A percentile compares a stretch with the other conserved stretches of the same genome.
Evolutionary conservation across 352 stramenopile species (phyloP).

Genomic region (Phytophthora litchii): DNA sequence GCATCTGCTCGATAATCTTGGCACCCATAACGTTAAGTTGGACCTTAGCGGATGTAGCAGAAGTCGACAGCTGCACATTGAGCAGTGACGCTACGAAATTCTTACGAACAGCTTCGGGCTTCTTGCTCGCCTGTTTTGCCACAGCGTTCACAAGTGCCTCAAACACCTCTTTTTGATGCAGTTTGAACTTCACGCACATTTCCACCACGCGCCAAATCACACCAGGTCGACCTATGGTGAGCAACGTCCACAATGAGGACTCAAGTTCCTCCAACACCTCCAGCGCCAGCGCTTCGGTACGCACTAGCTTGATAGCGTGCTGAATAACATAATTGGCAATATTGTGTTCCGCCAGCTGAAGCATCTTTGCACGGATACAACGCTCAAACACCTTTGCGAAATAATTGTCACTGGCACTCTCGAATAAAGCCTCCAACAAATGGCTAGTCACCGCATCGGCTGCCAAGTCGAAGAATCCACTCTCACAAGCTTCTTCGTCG

Average conservation of each 20-base stretch:
- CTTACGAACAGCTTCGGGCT: constrained; percentile 69
- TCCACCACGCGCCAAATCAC: constrained; percentile 83
- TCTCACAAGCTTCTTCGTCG: constrained; percentile 52
- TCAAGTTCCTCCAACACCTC: constrained; percentile 68
- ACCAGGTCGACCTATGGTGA: constrained; percentile 70
- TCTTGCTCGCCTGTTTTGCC: constrained; percentile 81
- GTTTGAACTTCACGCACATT: constrained; percentile 68
- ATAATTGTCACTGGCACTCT: constrained; percentile 63
- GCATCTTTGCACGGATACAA: constrained; percentile 62
- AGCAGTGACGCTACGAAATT: constrained; percentile 72
- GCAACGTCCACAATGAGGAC: constrained; percentile 65
- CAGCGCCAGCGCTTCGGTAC: constrained; percentile 43
- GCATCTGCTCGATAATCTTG: constrained; percentile 73
- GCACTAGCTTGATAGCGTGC: constrained; percentile 64
- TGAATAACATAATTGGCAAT: constrained; percentile 89
- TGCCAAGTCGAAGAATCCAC: constrained; percentile 72
- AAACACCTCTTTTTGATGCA: constrained; percentile 62
- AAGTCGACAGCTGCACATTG: constrained; percentile 67
- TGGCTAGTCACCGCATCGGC: constrained; percentile 80
- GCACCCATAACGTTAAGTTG: constrained; percentile 82
- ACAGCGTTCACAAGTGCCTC: constrained; percentile 60
- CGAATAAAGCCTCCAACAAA: constrained; percentile 72
- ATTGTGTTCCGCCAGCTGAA: constrained; percentile 73
- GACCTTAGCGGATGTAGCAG: constrained; percentile 53
- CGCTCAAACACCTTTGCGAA: constrained; percentile 72